Base-by-base conservation (phyloP, 1,139 yeast species). In the Kodamaea alishanica region DNA sequence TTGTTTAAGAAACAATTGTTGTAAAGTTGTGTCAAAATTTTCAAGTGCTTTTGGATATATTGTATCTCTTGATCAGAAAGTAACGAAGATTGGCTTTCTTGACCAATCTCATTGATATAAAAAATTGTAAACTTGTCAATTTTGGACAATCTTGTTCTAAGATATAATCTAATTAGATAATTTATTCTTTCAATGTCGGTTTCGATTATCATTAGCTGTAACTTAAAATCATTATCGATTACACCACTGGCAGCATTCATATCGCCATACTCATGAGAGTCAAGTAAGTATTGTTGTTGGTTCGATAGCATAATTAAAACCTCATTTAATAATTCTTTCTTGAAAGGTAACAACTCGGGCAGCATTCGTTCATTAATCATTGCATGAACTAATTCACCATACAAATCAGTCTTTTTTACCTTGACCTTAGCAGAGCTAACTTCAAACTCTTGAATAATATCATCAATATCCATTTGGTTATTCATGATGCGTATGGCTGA, bases 111-210 rank as follows among this genome's bases (percentile, higher is more conserved):
- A 36, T 62, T 63, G 31, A 68, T 65, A 42, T 86, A 77, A 51
- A 65, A 78, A 4, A 85, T 65, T 15, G 88, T 71, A 59, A 68
- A 81, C 46, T 70, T 72, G 63, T 89, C 96, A 32, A 90, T 74
- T 55, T 85, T 87, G 33, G 73, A 61, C 34, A 94, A 63, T 41
- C 99, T 69, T 3, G 92, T 75, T 43, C 98, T 73, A 28, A 90
- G 68, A 56, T 88, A 90, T 23, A 89, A 75, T 40, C 97, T 68
- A 12, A 90, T 70, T 32, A 92, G 63, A 56, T 83, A 92, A 52
- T 84, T 88, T 35, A 88, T 76, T 42, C 98, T 67, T 54, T 92
- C 98, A 24, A 92, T 73, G 52, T 92, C 98, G 4, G 95, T 84
- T 56, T 92, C 98, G 46, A 90, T 81, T 12, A 94, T 76, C 70